Base-by-base conservation (phyloP, 2,329 filamentous ascomycete species). In the Nigrospora sphaerica region DNA sequence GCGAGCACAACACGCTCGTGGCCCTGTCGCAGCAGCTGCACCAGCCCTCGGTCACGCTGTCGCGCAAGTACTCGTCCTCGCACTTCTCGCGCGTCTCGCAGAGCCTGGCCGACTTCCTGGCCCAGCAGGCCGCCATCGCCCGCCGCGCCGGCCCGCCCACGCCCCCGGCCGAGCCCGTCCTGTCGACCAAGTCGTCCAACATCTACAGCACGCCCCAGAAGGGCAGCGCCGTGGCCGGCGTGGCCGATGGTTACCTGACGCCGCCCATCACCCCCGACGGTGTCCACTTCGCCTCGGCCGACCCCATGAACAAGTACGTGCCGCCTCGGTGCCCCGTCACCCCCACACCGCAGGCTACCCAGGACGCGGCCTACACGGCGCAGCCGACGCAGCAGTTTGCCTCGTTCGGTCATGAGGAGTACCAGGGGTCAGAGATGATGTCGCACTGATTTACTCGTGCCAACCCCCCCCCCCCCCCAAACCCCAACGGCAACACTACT, bases 211-310 rank as follows among this genome's bases (percentile, higher is more conserved):
- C 88, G 14, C 88, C 88, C 13, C 83, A 88, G 60, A 92, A 92
- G 72, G 79, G 78, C 42, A 83, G 81, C 53, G 72, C 78, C 44
- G 68, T 71, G n/a, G 70, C 78, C 44, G 73, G 74, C 44, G 76
- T 82, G 52, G 80, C 82, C 34, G 78, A 88, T 54, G 88, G 88
- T 48, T 90, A 90, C 66, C 78, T 91, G 54, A 93, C 88, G 14
- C 88, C 88, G 23, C 88, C 88, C 1, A 92, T 93, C 62, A 93
- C 88, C 0, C 88, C 88, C 5, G 88, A 92, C 51, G 79, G 81
- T 9, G 73, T 77, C 44, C 73, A 70, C 55, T 81, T 81, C 45
- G 70, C 64, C 31, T 66, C 67, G 42, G 64, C 68, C 41, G 65
- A 64, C 34, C 61, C 60, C 9, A 64, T 67, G 57, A 62, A 65